Percentiles rank a stretch among this genome's conserved stretches.
Conservation (phyloP, 73 alveolate species). For the Tetrahymena thermophila region DNA sequence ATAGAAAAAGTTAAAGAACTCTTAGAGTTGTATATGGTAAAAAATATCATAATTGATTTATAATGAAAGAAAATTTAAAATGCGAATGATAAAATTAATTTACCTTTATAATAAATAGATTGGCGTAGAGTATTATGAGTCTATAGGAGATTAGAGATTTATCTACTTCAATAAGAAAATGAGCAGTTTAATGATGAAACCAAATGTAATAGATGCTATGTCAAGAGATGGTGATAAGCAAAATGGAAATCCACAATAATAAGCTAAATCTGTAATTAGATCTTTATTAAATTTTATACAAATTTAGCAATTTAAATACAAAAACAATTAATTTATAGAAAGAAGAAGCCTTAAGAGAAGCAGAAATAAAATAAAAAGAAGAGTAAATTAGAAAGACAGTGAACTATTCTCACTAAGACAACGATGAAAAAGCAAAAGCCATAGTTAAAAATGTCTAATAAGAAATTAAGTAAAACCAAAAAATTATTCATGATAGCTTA, state of each 20-base stretch:
- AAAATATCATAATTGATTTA: neutral
- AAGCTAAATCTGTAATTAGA: neutral
- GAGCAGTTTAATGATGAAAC: slow-evolving; percentile 20
- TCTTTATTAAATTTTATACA: neutral
- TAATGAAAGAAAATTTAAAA: neutral
- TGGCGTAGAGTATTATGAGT: slow-evolving; percentile 48
- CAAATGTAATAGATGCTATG: slow-evolving; percentile 20
- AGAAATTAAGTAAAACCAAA: neutral
- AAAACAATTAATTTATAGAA: neutral
- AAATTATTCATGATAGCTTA: neutral
- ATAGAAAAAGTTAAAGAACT: neutral
- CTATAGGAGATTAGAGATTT: slow-evolving; percentile 31
- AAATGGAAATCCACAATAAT: neutral
- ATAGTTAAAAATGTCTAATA: neutral
- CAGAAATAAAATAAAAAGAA: neutral
- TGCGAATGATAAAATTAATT: neutral
- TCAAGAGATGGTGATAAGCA: neutral
- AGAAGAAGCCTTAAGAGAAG: neutral
- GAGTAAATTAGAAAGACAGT: neutral
- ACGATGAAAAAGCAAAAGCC: neutral
- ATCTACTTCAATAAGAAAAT: slow-evolving; percentile 15
- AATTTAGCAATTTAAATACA: too few species aligned
- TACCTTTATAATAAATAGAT: neutral
- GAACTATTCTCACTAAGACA: neutral
- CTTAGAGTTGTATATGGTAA: neutral